Base-by-base conservation (phyloP, 2,329 filamentous ascomycete species). In the Pseudocercospora fijiensis region DNA sequence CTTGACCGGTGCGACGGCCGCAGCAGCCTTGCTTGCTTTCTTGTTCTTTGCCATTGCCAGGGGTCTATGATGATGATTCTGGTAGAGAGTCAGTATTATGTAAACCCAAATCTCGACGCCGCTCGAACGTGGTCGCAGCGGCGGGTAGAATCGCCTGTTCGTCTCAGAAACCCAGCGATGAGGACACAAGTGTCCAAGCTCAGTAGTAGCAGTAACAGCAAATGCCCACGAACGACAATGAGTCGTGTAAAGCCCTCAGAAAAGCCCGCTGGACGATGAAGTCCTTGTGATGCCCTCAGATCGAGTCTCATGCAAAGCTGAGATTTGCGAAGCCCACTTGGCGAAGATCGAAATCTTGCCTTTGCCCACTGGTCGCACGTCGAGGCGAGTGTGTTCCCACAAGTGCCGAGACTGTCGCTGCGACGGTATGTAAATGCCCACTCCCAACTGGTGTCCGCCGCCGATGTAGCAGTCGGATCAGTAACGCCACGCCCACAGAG, bases 331-430 rank as follows among this genome's bases (percentile, higher is more conserved):
- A 73, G 73, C 74, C 73, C 70, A 73, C 70, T 65, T n/a, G 53
- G 53, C 53, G 53, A 37, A 56, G 53, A 56, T 77, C 76, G 76
- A 76, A 76, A 76, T 62, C 62, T 64, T 66, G 64, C 62, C 53
- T 67, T 62, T 70, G 79, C 79, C 78, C 79, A 80, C 79, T 78
- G 76, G 59, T 71, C 74, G 75, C 76, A 72, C 69, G 74, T 77
- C 78, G 76, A 79, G 81, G 81, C 80, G 53, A 58, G 64, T 67
- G 81, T 81, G 81, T 83, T 82, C 80, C 81, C 81, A 82, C 81
- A 83, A 75, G 63, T 66, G 79, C 80, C 80, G 75, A 79, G 78
- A 78, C 77, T 72, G 51, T 28, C 57, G 28, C 41, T 65, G 69
- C 69, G 66, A 70, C 63, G 58, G 58, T 66, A 58, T 67, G 63